A percentile compares a stretch with the other conserved stretches of the same genome.
These are phyloP conservation scores for Whalleya microplaca DNA, from an alignment of 2,329 filamentous ascomycete genomes.

Conservation along the genomic window DNA sequence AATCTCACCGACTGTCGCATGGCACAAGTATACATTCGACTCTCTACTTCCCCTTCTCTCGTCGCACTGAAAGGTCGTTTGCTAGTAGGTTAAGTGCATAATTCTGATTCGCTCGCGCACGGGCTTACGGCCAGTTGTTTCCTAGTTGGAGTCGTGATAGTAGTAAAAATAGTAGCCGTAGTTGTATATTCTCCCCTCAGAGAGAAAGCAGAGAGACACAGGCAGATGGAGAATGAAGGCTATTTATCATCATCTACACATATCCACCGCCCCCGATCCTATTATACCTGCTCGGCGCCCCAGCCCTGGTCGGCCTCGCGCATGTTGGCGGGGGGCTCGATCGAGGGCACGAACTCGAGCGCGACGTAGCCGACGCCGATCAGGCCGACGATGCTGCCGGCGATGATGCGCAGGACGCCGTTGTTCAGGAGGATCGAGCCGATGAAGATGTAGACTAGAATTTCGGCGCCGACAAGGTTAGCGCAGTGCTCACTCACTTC, in stretches of 20 bases:
- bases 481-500: too few species aligned
- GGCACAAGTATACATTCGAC: neutral
- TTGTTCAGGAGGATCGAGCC: slow-evolving; percentile 81
- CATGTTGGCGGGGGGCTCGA: slow-evolving; percentile 82
- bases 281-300: slow-evolving; percentile 72
- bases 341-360: slow-evolving; percentile 77
- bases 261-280: too few species aligned
- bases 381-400: slow-evolving; percentile 77
- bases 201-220: too few species aligned
- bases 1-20: neutral
- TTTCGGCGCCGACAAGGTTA: too few species aligned
- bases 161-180: too few species aligned
- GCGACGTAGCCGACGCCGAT: slow-evolving; percentile 77
- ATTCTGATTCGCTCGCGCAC: too few species aligned
- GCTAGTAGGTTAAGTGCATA: neutral
- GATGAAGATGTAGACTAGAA: slow-evolving; percentile 97
- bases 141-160: too few species aligned
- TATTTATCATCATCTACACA: neutral
- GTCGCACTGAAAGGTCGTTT: neutral
- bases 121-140: too few species aligned
- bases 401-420: slow-evolving; percentile 69
- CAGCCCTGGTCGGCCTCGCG: slow-evolving; percentile 75
- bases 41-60: neutral
- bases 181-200: too few species aligned
- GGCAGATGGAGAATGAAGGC: neutral